Evolutionary conservation across 192 early-diverging fungal species (phyloP).

Genomic region (Coemansia asiatica): DNA sequence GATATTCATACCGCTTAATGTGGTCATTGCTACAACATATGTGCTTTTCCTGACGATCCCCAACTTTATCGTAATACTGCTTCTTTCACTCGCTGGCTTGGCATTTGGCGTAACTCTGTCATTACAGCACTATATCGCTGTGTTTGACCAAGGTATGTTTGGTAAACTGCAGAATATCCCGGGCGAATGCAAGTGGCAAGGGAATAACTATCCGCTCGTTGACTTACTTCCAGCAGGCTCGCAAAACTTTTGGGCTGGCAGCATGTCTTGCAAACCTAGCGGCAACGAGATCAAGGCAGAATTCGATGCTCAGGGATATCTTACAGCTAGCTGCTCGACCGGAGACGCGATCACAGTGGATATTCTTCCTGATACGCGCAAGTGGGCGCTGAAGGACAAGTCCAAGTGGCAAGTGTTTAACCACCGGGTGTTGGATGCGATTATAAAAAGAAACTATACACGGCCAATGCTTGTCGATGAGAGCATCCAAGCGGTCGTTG

Average conservation of each 20-base stretch:
- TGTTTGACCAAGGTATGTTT: conserved; percentile 36
- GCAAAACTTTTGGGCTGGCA: conserved; percentile 55
- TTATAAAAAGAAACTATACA: conserved; percentile 6
- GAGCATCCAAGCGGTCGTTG: conserved; percentile 28
- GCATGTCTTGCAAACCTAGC: conserved; percentile 15
- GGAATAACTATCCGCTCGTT: conserved; percentile 30
- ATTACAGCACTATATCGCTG: conserved; percentile 26
- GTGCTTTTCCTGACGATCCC: conserved; percentile 3
- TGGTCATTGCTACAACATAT: conserved; percentile 23
- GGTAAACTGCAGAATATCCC: conserved; percentile 9
- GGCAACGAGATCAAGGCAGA: conserved; percentile 24
- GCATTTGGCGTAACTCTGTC: conserved; percentile 18
- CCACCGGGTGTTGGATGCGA: conserved; percentile 33
- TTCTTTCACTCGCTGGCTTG: conserved; percentile 9
- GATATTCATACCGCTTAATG: conserved; percentile 34
- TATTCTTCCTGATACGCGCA: conserved; percentile 39
- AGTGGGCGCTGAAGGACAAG: conserved; percentile 35
- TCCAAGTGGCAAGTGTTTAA: conserved; percentile 40
- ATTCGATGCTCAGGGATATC: conserved; percentile 23
- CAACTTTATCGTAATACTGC: conserved; percentile 25
- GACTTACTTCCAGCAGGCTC: conserved; percentile 42
- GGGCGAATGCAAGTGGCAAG: conserved; percentile 38
- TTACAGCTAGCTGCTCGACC: conserved; percentile 23
- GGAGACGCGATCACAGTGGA: conserved; percentile 16
- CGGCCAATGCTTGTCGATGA: conserved; percentile 3